Evolutionary conservation across 441 rosid genomes (phyloP), one percentile per base, ranked within the genome.

Genomic region (Omphalea diandra): DNA sequence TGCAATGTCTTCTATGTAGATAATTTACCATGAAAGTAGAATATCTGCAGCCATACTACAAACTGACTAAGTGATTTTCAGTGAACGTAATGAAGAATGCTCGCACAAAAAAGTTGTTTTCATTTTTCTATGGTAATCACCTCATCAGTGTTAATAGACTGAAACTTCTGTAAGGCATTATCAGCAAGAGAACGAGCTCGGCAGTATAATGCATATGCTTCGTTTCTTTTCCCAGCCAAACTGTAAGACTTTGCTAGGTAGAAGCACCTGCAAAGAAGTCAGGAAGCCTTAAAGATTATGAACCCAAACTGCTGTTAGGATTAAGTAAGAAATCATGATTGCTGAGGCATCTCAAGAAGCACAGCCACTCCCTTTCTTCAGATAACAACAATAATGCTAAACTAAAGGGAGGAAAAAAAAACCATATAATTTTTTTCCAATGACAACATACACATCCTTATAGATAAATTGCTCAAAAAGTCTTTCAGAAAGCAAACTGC

Each of bases 191-290:
- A 88, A 67, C 87, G 85, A 76, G 97, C 91, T 73, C 72, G 97
- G 68, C 85, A 76, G 72, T 83, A 91, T 69, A 96, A 79, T 55
- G 87, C 83, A 54, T 88, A 93, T 62, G 99, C 97, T 81, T 96
- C 99, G 49, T 84, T 72, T 82, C 92, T 88, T 76, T 96, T 96
- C 44, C 96, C 97, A 76, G 97, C 98, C 77, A 88, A 76, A 78
- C 98, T 87, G 78, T 87, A 87, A 15, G 98, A 93, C 73, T 77
- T 86, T 52, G 96, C 98, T 79, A 96, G 80, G 83, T 88, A 93
- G 81, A 93, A 95, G 82, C 98, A 95, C 87, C 98, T 93, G 89
- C 66, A 32, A 73, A 77, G 64, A 53, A 58, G 61, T 53, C 22
- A 57, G 60, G 35, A 72, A 56, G 24, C 52, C 60, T 33, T 67